Conservation (phyloP, 768 basidiomycete species). For the Clitopilus hobsonii region DNA sequence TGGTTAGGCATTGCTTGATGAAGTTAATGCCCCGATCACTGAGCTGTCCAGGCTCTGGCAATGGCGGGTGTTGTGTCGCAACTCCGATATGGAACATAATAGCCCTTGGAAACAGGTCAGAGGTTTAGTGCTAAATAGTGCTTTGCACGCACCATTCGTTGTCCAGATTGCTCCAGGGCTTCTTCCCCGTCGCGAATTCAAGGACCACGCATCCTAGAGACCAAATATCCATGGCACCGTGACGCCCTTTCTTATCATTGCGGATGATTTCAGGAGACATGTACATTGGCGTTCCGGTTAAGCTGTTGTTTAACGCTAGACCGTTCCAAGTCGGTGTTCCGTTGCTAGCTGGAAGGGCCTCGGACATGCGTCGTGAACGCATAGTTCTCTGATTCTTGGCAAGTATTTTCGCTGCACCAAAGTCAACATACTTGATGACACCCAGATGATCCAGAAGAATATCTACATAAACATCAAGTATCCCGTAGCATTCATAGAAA, state of each 20-base stretch:
- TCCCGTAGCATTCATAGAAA: neutral
- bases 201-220: constrained; percentile 96
- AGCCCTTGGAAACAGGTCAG: constrained; percentile 55
- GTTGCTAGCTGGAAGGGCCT: constrained; percentile 25
- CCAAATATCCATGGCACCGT: constrained; percentile 99
- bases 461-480: constrained; percentile 46
- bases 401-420: constrained; percentile 95
- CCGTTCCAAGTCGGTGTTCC: constrained; percentile 31
- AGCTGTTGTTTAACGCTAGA: constrained; percentile 68
- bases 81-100: constrained; percentile 99
- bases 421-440: constrained; percentile 96
- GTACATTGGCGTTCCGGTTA: constrained; percentile 99
- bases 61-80: constrained; percentile 91
- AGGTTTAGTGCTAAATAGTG: neutral
- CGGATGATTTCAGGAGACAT: constrained; percentile 99
- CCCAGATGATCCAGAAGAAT: constrained; percentile 87
- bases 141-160: constrained; percentile 82
- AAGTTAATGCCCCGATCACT: constrained; percentile 89
- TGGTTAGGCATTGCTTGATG: constrained; percentile 85
- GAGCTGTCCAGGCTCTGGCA: constrained; percentile 89
- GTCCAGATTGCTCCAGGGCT: constrained; percentile 98
- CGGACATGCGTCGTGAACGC: constrained; percentile 58
- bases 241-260: constrained; percentile 80
- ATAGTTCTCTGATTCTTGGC: constrained; percentile 86
- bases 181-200: constrained; percentile 93